These are phyloP conservation scores for Suillus discolor DNA, from an alignment of 768 basidiomycete genomes.

Conservation along the genomic window DNA sequence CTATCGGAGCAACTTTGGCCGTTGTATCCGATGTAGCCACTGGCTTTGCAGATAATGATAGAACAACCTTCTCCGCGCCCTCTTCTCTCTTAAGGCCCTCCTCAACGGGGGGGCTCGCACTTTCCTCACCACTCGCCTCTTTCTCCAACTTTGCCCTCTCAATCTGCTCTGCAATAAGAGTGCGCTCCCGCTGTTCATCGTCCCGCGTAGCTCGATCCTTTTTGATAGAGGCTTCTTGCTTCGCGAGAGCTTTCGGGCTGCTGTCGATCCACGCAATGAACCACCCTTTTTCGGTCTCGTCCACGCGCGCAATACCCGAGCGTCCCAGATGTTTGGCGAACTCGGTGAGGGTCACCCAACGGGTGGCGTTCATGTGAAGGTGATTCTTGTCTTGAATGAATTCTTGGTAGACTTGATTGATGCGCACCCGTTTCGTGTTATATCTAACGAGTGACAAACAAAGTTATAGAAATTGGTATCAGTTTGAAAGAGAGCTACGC, in stretches of 20 bases:
- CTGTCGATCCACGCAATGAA: constrained; percentile 98
- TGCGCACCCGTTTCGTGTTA: constrained; percentile 94
- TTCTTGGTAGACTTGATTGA: constrained; percentile 97
- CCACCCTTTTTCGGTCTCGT: constrained; percentile 99
- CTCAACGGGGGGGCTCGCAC: constrained; percentile 44
- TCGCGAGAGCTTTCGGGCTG: constrained; percentile 91
- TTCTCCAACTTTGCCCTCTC: constrained; percentile 72
- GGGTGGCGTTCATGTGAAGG: constrained; percentile 97
- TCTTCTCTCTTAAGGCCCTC: constrained; percentile 76
- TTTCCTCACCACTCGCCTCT: constrained; percentile 35
- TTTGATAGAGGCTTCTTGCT: constrained; percentile 85
- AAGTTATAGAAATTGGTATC: neutral
- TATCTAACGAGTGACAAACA: constrained; percentile 28
- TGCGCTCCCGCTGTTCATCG: constrained; percentile 92
- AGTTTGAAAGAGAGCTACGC: constrained; percentile 23
- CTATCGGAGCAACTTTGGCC: constrained; percentile 36
- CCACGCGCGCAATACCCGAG: constrained; percentile 84
- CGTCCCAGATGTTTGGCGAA: constrained; percentile 90
- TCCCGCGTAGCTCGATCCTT: constrained; percentile 90
- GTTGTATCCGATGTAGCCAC: constrained; percentile 28
- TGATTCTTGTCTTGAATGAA: constrained; percentile 94
- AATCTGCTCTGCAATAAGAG: constrained; percentile 91
- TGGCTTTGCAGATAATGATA: constrained; percentile 69
- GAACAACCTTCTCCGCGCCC: constrained; percentile 68
- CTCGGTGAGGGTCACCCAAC: constrained; percentile 98